Conservation (phyloP, 768 basidiomycete species). For the Tylopilus rubrobrunneus region DNA sequence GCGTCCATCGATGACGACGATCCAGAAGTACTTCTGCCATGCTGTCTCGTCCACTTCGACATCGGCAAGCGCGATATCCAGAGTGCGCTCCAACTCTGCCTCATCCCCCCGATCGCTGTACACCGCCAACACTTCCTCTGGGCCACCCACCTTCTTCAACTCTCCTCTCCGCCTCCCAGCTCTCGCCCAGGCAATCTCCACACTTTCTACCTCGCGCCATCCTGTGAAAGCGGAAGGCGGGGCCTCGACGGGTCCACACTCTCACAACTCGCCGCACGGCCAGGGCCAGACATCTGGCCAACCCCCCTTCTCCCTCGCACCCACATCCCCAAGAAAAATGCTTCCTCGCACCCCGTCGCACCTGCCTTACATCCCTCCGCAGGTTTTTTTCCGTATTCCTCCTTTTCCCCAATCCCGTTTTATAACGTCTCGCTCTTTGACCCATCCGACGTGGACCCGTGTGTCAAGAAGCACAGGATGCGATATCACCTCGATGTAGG, state of each 20-base stretch:
- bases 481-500: conserved; percentile 66
- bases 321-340: conserved; percentile 38
- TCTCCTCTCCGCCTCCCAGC: conserved; percentile 36
- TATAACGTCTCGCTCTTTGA: conserved; percentile 25
- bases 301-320: conserved; percentile 40
- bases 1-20: conserved; percentile 43
- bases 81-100: conserved; percentile 43
- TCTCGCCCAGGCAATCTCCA: conserved; percentile 39
- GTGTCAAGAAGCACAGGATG: conserved; percentile 30
- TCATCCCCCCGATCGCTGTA: conserved; percentile 41
- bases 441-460: conserved; percentile 27
- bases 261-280: conserved; percentile 34
- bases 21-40: conserved; percentile 50
- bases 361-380: conserved; percentile 30
- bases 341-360: conserved; percentile 26
- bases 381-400: conserved; percentile 34
- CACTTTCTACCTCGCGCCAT: conserved; percentile 38
- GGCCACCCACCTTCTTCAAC: conserved; percentile 40
- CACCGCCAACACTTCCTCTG: conserved; percentile 30
- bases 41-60: conserved; percentile 25
- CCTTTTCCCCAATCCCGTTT: conserved; percentile 30
- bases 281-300: conserved; percentile 32
- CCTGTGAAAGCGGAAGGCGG: conserved; percentile 46
- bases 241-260: conserved; percentile 28
- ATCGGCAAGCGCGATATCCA: conserved; percentile 31